phyloP scores from a whole-genome alignment of 306 rosid species.

The Malus fusca region DNA sequence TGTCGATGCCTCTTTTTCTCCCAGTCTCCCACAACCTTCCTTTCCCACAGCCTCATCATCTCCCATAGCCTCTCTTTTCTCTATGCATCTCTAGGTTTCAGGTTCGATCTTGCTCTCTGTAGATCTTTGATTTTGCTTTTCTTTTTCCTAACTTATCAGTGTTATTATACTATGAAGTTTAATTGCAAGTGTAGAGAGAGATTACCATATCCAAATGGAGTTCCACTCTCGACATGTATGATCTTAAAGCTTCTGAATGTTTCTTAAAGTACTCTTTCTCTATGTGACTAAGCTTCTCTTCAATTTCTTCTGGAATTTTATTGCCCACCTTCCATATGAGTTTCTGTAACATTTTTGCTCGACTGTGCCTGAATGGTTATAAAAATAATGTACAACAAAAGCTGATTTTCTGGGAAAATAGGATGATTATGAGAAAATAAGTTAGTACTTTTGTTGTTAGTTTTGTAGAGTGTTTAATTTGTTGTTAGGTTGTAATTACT shows the following conservation, averaged over 20 bases:
- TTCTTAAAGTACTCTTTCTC: slow-evolving; percentile 74
- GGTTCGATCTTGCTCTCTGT: no score
- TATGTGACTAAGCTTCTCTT: slow-evolving; percentile 60
- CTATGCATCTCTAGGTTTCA: no score
- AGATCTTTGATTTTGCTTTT: no score
- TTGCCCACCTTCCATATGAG: slow-evolving; percentile 79
- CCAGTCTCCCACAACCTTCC: no score
- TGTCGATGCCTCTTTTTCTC: no score
- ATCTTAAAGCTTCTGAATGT: slow-evolving; percentile 56
- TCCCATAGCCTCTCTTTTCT: no score
- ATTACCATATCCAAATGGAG: slow-evolving; percentile 85
- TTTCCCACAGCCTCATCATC: no score
- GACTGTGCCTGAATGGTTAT: slow-evolving; percentile 46
- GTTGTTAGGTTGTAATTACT: no score
- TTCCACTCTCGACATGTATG: slow-evolving; percentile 49
- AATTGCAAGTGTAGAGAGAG: slow-evolving; percentile 1
- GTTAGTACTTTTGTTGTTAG: no score
- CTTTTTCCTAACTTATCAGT: background rate
- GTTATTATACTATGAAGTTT: background rate
- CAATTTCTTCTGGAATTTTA: slow-evolving; percentile 62
- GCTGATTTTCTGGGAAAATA: background rate
- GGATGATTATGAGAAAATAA: no score
- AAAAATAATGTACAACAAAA: background rate
- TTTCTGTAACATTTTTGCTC: slow-evolving; percentile 55
- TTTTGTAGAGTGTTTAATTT: no score